These are phyloP conservation scores for Apiotrichum veenhuisii DNA, from an alignment of 1,284 basidiomycete species.

Conservation along the genomic window DNA sequence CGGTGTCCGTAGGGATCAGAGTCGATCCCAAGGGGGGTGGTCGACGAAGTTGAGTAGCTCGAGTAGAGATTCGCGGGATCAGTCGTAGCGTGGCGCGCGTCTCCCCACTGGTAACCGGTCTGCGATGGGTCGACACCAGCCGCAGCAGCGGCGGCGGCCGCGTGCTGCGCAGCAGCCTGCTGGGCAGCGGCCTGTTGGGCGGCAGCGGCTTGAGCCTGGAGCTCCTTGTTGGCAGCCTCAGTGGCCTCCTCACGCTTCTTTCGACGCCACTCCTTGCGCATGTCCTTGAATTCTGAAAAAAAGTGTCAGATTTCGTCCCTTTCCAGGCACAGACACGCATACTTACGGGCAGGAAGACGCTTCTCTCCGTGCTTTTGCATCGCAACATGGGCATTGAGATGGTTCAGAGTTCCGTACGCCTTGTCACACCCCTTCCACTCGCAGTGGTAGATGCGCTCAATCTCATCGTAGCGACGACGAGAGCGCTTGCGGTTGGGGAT, in stretches of 20 bases:
- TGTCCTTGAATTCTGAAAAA: slow-evolving; percentile 86
- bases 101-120: not conserved
- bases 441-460: slow-evolving; percentile 56
- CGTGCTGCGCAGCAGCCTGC: not conserved
- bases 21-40: not conserved
- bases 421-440: slow-evolving; percentile 56
- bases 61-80: slow-evolving; percentile 3
- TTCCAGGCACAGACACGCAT: not conserved
- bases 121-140: not conserved
- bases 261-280: slow-evolving; percentile 91
- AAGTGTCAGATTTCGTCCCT: not conserved
- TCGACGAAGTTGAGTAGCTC: slow-evolving; percentile 3
- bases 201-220: slow-evolving; percentile 8
- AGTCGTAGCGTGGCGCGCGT: not conserved
- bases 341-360: slow-evolving; percentile 53
- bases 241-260: slow-evolving; percentile 68
- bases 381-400: slow-evolving; percentile 57
- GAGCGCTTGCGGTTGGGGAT: slow-evolving; percentile 43
- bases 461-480: slow-evolving; percentile 54
- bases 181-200: slow-evolving; percentile 2
- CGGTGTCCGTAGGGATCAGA: slow-evolving; percentile 16
- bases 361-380: slow-evolving; percentile 59
- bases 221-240: slow-evolving; percentile 24
- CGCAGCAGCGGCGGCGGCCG: not conserved
- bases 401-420: slow-evolving; percentile 55